A percentile compares a stretch with the other conserved stretches of the same genome.
phyloP scores from a whole-genome alignment of 148 eudicot species.

The Linanthus parryae region DNA sequence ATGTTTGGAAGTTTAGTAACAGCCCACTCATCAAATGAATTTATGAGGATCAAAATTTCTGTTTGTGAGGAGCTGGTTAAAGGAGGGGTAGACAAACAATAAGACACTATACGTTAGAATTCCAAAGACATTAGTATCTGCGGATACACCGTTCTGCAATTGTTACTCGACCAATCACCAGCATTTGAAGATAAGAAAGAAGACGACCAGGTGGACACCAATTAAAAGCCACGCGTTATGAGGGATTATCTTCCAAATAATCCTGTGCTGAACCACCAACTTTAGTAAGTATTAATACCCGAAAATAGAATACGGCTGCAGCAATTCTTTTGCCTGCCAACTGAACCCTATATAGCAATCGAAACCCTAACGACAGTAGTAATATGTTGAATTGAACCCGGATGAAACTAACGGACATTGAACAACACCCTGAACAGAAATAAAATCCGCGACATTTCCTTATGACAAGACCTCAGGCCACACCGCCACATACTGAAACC shows the following conservation, averaged over 20 bases:
- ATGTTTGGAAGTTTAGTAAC: too few relatives aligned
- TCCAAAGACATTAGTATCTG: neutral
- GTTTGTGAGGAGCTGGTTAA: neutral
- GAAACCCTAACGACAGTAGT: neutral
- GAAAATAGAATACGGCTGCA: neutral
- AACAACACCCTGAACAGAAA: too few relatives aligned
- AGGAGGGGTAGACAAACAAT: neutral
- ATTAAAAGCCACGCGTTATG: neutral
- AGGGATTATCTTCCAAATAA: neutral
- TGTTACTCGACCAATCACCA: neutral
- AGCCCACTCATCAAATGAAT: too few relatives aligned
- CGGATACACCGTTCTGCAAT: neutral
- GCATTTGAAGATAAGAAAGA: slow-evolving; percentile 1
- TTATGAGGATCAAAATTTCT: too few relatives aligned
- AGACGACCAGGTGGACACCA: neutral
- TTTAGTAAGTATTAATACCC: neutral
- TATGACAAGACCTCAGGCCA: too few relatives aligned
- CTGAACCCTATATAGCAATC: slow-evolving; percentile 8
- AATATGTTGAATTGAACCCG: too few relatives aligned
- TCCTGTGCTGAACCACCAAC: neutral
- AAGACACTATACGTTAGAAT: neutral
- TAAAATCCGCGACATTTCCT: too few relatives aligned
- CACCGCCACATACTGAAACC: too few relatives aligned
- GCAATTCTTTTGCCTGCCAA: neutral
- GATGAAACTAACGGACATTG: too few relatives aligned